Evolutionary conservation across 345 rosid genomes (phyloP).

Genomic region (Populus euphratica): DNA sequence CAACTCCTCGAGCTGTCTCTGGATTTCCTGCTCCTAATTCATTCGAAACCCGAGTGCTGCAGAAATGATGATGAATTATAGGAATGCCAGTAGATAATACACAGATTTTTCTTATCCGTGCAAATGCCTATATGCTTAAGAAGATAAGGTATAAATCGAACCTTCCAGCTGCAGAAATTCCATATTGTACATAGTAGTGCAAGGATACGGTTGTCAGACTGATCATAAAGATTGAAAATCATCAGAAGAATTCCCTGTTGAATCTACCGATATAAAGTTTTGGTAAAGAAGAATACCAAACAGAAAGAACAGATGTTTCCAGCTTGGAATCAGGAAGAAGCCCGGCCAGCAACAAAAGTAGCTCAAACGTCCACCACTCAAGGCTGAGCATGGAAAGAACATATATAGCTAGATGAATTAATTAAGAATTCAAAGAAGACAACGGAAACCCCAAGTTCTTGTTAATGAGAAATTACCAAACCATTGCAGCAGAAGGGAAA

Average conservation of each 20-base stretch:
- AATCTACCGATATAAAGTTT: too few species aligned
- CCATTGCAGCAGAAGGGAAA: conserved; percentile 52
- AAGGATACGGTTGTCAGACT: conserved; percentile 18
- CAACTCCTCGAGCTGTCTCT: conserved; percentile 9
- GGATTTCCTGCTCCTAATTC: conserved; percentile 24
- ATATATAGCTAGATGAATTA: background rate
- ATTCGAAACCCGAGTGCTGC: conserved; percentile 26
- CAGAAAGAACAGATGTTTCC: conserved; percentile 55
- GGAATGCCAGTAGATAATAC: too few species aligned
- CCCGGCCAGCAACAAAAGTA: conserved; percentile 43
- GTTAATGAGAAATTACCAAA: conserved; percentile 37
- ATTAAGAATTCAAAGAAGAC: background rate
- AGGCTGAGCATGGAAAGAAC: conserved; percentile 28
- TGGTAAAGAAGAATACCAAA: conserved; percentile 31
- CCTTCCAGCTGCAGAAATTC: conserved; percentile 31
- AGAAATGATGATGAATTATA: too few species aligned
- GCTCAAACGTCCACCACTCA: conserved; percentile 57
- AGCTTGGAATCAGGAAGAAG: conserved; percentile 46
- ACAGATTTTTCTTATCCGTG: too few species aligned
- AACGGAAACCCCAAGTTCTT: too few species aligned
- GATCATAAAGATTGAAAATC: background rate
- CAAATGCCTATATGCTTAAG: too few species aligned
- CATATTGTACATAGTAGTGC: conserved; percentile 15
- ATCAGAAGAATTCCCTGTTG: too few species aligned
- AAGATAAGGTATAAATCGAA: background rate